Conservation (phyloP, 257 asterid species). For the Solanum dulcamara region DNA sequence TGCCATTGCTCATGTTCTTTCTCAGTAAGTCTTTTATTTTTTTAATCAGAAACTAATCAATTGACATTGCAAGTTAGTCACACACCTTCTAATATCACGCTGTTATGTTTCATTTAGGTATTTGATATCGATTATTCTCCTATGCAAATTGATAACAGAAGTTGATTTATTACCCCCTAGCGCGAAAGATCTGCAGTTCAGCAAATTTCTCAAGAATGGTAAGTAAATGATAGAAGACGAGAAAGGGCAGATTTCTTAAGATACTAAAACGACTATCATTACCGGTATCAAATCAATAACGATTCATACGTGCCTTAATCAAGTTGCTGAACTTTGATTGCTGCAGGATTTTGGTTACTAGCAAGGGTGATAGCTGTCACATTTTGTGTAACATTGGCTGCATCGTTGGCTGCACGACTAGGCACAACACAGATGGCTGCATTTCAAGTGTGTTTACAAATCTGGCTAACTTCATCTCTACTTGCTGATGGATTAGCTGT, state of each 20-base stretch:
- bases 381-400: conserved; percentile 77
- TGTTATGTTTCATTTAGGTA: conserved; percentile 30
- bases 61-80: background rate
- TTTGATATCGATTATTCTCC: conserved; percentile 56
- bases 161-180: conserved; percentile 73
- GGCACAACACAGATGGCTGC: conserved; percentile 93
- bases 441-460: conserved; percentile 83
- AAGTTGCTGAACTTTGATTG: background rate
- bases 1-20: conserved; percentile 93
- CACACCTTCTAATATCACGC: background rate
- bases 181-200: conserved; percentile 50
- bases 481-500: conserved; percentile 98
- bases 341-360: conserved; percentile 50
- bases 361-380: conserved; percentile 88
- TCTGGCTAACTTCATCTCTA: conserved; percentile 89
- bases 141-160: conserved; percentile 49
- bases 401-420: conserved; percentile 83
- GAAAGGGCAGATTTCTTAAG: background rate
- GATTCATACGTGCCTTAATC: background rate
- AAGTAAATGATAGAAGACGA: background rate
- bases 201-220: conserved; percentile 80
- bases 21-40: conserved; percentile 51
- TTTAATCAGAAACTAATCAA: background rate
- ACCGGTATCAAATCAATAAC: background rate
- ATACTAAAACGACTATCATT: background rate